Evolutionary conservation across 2,329 filamentous ascomycete species (phyloP), one percentile per base, ranked within the genome.

Genomic region (Neofusicoccum sp.): DNA sequence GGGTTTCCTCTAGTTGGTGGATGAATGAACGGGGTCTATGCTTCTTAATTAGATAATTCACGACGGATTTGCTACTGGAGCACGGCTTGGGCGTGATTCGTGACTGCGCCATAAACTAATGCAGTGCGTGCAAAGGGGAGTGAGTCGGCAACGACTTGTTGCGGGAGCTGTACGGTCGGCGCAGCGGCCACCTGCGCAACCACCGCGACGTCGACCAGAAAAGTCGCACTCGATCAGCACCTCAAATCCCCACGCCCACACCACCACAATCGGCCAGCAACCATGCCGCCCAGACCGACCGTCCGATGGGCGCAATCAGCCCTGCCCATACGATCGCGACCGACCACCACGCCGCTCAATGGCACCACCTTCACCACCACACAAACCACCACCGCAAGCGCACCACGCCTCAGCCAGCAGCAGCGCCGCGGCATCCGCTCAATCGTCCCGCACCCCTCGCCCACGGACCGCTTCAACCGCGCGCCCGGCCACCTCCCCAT

Each of bases 401-500:
- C 34, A 37, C 33, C 6, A 36, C 54, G 8, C 28, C 28, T 9
- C 16, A 36, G n/a, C 7, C 50, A 41, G 12, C 37, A 58, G 28
- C 54, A 58, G 29, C 28, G 29, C 49, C 59, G 59, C 22, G 59
- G 48, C 61, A 58, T 63, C 33, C 48, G 33, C 36, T 56, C 61
- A 41, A 33, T 63, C 61, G 50, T 39, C 31, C 14, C 28, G 16
- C 61, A 63, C 61, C 61, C 61, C 6, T 45, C 39, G 11, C 48
- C 59, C 39, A 62, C 59, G 48, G 49, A 62, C 68, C 83, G 82
- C 65, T 87, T 84, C 78, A 84, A 85, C 71, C 75, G 81, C 71
- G 75, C 79, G 65, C 78, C 80, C 63, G n/a, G 22, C 22, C 75
- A 77, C 48, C 79, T 85, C 14, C 74, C 79, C 6, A 74, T 83